Evolutionary conservation across 495 filamentous ascomycete species (phyloP), one percentile per base, ranked within the genome.

Genomic region (Saxispiralis lemnorum): DNA sequence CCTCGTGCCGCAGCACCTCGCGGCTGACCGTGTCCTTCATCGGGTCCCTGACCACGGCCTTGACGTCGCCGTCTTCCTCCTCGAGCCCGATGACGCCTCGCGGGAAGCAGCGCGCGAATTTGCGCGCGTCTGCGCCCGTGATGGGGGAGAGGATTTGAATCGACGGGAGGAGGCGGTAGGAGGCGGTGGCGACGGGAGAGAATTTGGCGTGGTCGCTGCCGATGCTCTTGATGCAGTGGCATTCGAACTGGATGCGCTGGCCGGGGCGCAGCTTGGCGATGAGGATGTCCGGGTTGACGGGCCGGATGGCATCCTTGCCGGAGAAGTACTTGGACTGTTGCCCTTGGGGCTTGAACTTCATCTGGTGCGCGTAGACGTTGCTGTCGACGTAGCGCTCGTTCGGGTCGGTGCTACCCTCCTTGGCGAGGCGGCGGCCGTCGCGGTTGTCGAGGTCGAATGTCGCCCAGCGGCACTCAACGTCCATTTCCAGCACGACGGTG

Each of bases 141-240:
- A 99, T 93, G 14, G 92, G 88, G 45, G 68, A 65, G 33, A 66
- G 57, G 53, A 96, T 95, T 15, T 70, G 67, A 56, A 99, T 96
- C 37, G 76, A 72, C 1, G 92, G 92, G 50, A 99, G 57, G 7
- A 99, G 69, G 14, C 92, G 74, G 64, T 99, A 99, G 32, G 77
- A 77, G 7, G 89, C 88, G 0, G 92, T 93, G 4, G 88, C 87
- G 15, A 99, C 92, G 20, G 92, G 92, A 1, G 83, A 93, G 68
- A 88, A 99, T 59, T 99, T 99, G 38, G 92, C 82, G 61, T 99
- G 92, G 63, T 96, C 89, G 44, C 76, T 79, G 13, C 92, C 92
- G 43, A 89, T 78, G 18, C 92, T 92, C 62, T 94, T 95, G 61
- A 88, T 72, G 61, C 82, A 83, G 63, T 93, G 85, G 70, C 88